Conservation (phyloP, 345 rosid species). For the Ceriops tagal region DNA sequence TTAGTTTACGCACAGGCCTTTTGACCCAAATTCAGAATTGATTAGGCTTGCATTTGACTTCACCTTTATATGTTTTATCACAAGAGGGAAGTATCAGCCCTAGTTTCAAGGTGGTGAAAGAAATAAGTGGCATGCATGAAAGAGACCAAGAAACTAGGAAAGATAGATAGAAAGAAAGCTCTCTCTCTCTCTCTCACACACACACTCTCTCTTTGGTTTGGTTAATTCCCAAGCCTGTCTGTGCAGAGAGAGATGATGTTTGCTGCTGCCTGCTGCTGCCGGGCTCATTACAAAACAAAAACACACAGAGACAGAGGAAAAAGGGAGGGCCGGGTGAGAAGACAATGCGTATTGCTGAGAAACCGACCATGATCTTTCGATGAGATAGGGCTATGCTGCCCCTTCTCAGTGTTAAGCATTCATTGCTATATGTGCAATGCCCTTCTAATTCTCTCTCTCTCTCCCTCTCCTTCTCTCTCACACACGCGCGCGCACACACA, state of each 20-base stretch:
- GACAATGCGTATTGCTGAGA: conserved; percentile 25
- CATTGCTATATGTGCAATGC: background rate
- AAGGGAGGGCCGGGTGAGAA: background rate
- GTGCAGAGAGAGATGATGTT: background rate
- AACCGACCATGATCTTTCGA: conserved; percentile 15
- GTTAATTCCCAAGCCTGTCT: conserved; percentile 8
- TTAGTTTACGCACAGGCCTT: background rate
- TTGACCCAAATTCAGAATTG: conserved; percentile 11
- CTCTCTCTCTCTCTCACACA: background rate
- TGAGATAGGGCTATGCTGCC: background rate
- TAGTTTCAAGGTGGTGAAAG: conserved; percentile 15
- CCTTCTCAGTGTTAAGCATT: background rate
- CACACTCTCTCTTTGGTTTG: background rate
- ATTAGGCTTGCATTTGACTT: conserved; percentile 22
- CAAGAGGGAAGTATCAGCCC: conserved; percentile 4
- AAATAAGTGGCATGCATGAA: conserved; percentile 19
- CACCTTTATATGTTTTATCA: background rate
- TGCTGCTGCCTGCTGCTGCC: background rate
- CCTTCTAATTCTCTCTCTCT: background rate
- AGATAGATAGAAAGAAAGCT: no score
- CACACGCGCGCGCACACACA: background rate
- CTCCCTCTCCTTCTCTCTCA: background rate
- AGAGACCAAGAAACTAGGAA: background rate
- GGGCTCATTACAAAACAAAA: background rate
- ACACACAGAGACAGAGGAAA: background rate